A percentile compares a stretch with the other conserved stretches of the same genome.
Conservation (phyloP, 768 basidiomycete genomes). For the Suillus brevipes region DNA sequence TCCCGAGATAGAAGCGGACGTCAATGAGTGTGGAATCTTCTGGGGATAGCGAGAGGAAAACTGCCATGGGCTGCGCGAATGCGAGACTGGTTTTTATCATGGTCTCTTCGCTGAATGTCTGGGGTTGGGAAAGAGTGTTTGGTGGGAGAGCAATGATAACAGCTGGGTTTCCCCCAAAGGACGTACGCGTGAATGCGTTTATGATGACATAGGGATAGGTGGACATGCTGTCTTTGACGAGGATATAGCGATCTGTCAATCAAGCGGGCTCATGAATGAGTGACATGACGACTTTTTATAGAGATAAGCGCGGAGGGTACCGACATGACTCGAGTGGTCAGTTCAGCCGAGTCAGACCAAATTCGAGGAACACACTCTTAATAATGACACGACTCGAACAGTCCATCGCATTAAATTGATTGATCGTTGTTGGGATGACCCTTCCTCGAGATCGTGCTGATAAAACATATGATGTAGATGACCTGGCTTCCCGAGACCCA, state of each 20-base stretch:
- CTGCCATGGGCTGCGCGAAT: constrained; percentile 46
- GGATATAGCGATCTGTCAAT: neutral
- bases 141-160: constrained; percentile 35
- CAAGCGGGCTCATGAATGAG: neutral
- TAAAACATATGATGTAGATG: too few relatives aligned
- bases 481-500: too few relatives aligned
- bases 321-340: neutral
- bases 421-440: too few relatives aligned
- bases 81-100: constrained; percentile 37
- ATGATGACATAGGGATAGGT: constrained; percentile 34
- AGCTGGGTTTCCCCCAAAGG: constrained; percentile 48
- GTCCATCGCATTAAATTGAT: too few relatives aligned
- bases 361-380: neutral
- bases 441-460: too few relatives aligned
- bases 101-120: constrained; percentile 6
- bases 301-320: neutral
- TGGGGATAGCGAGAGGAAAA: constrained; percentile 34
- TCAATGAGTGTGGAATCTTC: constrained; percentile 26
- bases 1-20: constrained; percentile 42
- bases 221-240: constrained; percentile 2
- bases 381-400: neutral
- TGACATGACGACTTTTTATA: neutral
- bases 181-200: constrained; percentile 44
- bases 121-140: constrained; percentile 4
- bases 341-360: neutral